Evolutionary conservation across 176 grass and related monocot genomes (phyloP).

Genomic region (Rhynchospora pubera): DNA sequence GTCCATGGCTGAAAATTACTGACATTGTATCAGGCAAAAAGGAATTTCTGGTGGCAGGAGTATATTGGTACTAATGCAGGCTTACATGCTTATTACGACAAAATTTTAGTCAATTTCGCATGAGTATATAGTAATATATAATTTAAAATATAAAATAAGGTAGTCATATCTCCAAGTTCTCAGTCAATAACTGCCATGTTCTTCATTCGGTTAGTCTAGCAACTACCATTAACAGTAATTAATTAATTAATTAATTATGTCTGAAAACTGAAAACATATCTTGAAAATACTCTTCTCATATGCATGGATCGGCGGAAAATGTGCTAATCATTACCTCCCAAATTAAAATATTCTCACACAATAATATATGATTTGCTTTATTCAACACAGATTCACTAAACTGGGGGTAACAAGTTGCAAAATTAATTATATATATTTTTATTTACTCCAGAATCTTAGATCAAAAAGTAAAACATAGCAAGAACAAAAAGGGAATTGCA

Average conservation of each 20-base stretch:
- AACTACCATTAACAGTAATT: constrained; percentile 11
- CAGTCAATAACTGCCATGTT: constrained; percentile 20
- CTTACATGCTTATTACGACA: background rate
- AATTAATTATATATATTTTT: background rate
- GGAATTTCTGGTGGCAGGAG: background rate
- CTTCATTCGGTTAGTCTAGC: constrained; percentile 10
- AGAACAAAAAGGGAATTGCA: background rate
- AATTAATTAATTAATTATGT: constrained; percentile 13
- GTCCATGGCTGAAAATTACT: too few species aligned
- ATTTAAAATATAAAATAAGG: constrained; percentile 5
- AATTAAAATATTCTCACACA: constrained; percentile 1
- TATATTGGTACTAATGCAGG: background rate
- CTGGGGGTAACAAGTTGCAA: background rate
- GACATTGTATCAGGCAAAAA: background rate
- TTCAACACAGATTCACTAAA: background rate
- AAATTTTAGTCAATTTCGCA: background rate
- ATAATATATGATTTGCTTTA: background rate
- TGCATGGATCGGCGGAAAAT: constrained; percentile 12
- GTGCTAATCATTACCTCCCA: constrained; percentile 20
- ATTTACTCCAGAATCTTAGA: background rate
- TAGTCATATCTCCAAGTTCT: background rate
- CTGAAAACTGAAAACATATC: background rate
- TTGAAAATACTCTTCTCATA: constrained; percentile 8
- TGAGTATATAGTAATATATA: background rate
- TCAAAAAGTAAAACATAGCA: constrained; percentile 13